phyloP scores from a whole-genome alignment of 768 basidiomycete genomes.

The Lentinula guzmanii region DNA sequence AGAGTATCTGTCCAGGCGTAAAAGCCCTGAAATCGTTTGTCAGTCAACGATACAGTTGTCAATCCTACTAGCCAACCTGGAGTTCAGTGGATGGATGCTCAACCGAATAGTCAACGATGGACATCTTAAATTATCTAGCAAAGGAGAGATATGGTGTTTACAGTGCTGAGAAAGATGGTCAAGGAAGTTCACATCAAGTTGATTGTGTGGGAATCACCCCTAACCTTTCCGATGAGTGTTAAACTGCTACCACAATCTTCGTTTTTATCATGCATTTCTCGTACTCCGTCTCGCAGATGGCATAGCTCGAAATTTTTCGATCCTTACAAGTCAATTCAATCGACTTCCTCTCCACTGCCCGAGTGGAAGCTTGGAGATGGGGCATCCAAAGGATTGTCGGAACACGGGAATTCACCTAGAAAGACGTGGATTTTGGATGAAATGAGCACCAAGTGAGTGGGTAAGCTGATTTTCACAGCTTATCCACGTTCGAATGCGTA shows the following conservation, averaged over 20 bases:
- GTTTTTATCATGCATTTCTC: not conserved
- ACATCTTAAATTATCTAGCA: not conserved
- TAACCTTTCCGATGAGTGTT: not conserved
- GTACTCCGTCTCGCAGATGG: not conserved
- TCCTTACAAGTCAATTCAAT: conserved; percentile 20
- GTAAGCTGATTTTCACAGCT: not conserved
- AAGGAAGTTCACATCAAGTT: not conserved
- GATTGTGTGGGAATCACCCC: not conserved
- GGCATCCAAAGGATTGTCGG: conserved; percentile 21
- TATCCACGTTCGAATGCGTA: not conserved
- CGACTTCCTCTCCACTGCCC: conserved; percentile 32
- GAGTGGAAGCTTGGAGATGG: conserved; percentile 39
- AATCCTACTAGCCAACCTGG: not conserved
- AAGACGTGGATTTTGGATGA: conserved; percentile 35
- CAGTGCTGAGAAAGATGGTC: not conserved
- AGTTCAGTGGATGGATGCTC: conserved; percentile 1
- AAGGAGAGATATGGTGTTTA: not conserved
- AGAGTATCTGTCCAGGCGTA: conserved; percentile 68
- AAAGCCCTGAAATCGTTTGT: conserved; percentile 34
- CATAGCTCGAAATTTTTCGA: not conserved
- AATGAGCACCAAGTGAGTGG: conserved; percentile 22
- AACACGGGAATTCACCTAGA: conserved; percentile 27
- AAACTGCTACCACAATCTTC: not conserved
- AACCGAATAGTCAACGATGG: conserved; percentile 2
- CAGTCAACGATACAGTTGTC: not conserved